Evolutionary conservation across 352 stramenopile species (phyloP).

Genomic region (Pythium myriotylum): DNA sequence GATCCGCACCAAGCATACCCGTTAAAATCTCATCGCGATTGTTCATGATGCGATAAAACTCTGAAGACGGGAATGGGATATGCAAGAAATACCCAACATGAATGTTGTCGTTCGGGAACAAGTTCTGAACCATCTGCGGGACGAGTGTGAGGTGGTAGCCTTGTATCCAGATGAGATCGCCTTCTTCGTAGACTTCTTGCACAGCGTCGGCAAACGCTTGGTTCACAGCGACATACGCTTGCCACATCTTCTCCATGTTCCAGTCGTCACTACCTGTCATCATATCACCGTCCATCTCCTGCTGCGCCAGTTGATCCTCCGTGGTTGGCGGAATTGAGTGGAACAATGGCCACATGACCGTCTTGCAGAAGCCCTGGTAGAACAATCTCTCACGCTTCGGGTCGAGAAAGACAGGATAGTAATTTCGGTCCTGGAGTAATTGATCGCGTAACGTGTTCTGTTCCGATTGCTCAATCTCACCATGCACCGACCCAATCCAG

Average conservation of each 20-base stretch:
- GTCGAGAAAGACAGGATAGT: slow-evolving; percentile 90
- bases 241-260: slow-evolving; percentile 87
- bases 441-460: slow-evolving; percentile 85
- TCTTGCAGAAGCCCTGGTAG: slow-evolving; percentile 92
- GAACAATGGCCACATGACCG: slow-evolving; percentile 90
- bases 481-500: slow-evolving; percentile 83
- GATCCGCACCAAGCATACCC: slow-evolving; percentile 84
- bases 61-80: slow-evolving; percentile 89
- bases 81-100: slow-evolving; percentile 90
- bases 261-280: slow-evolving; percentile 46
- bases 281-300: slow-evolving; percentile 45
- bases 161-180: slow-evolving; percentile 90
- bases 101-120: slow-evolving; percentile 91
- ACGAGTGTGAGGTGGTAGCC: slow-evolving; percentile 91
- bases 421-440: slow-evolving; percentile 89
- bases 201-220: slow-evolving; percentile 87
- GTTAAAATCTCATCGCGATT: slow-evolving; percentile 87
- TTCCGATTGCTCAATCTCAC: slow-evolving; percentile 78
- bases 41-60: slow-evolving; percentile 90
- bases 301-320: slow-evolving; percentile 70
- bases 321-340: slow-evolving; percentile 85
- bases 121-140: slow-evolving; percentile 86
- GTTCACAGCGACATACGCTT: slow-evolving; percentile 90
- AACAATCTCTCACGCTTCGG: slow-evolving; percentile 85
- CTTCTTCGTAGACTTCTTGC: slow-evolving; percentile 87